phyloP scores from a whole-genome alignment of 768 basidiomycete genomes.

The Leccinum incarnatum region DNA sequence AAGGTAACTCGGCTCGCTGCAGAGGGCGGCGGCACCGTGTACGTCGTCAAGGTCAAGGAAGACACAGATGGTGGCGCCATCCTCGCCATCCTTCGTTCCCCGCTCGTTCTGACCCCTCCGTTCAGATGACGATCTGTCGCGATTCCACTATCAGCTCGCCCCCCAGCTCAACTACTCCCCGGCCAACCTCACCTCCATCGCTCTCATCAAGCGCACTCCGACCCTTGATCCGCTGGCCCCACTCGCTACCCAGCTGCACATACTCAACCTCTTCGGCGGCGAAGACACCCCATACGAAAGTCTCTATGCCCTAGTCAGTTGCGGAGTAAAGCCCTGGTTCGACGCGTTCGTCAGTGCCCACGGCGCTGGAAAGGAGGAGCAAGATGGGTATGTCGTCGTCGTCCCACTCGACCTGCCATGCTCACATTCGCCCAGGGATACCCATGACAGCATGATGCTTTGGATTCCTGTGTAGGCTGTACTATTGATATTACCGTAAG shows the following conservation, averaged over 20 bases:
- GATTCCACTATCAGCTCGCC: conserved; percentile 64
- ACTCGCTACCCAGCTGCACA: conserved; percentile 82
- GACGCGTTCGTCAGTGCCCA: conserved; percentile 93
- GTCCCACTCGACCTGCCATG: background rate
- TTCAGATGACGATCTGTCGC: conserved; percentile 62
- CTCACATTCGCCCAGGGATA: conserved; percentile 50
- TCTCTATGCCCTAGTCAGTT: conserved; percentile 91
- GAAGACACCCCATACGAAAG: conserved; percentile 94
- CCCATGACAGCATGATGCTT: conserved; percentile 70
- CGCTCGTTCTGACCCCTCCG: conserved; percentile 9
- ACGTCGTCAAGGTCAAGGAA: conserved; percentile 77
- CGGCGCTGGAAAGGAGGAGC: conserved; percentile 63
- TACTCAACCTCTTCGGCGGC: conserved; percentile 87
- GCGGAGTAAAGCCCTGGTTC: conserved; percentile 96
- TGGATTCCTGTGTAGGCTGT: too few relatives aligned
- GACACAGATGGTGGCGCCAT: conserved; percentile 62
- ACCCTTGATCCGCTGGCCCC: conserved; percentile 79
- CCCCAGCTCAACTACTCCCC: conserved; percentile 75
- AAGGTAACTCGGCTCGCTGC: conserved; percentile 71
- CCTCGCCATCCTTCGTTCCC: background rate
- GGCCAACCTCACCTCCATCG: conserved; percentile 79
- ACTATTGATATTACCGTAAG: too few relatives aligned
- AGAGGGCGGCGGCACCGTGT: conserved; percentile 74
- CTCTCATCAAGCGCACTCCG: conserved; percentile 91
- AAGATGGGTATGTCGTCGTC: conserved; percentile 65